Base-by-base conservation (phyloP, 2,329 filamentous ascomycete species). In the Cladosporium sphaerospermum region DNA sequence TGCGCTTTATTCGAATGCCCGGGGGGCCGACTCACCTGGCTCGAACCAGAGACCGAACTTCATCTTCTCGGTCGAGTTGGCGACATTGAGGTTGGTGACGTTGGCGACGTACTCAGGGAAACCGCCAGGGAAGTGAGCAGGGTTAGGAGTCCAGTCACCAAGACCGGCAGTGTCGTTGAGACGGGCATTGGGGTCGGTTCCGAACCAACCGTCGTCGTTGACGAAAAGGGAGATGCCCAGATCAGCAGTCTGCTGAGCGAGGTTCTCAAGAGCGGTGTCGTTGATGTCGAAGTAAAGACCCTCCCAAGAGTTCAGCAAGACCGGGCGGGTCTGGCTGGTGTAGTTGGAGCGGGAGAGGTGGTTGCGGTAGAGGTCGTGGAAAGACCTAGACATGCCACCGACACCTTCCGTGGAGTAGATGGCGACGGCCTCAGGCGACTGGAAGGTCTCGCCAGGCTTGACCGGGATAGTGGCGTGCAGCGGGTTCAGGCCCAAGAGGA, bases 181-280 rank as follows among this genome's bases (percentile, higher is more conserved):
- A 0, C 83, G 80, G 1, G 83, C 81, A 55, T 83, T 78, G 34
- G 84, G 71, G n/a, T 74, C 70, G 18, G 56, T 19, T 11, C 83
- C 83, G 45, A 86, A 86, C 83, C 82, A 86, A 3, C 83, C 83
- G 54, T 86, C 83, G 41, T 86, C 83, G 44, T 82, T 75, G 0
- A 85, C 83, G 42, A 86, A 82, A 0, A 86, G 73, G 57, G 78
- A 77, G n/a, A 80, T 75, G 1, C 83, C 83, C 1, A 85, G 71
- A 2, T 75, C 73, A 0, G 82, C 80, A 0, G 82, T 75, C 57
- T 81, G 75, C 39, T 77, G 61, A 0, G 82, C 82, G 0, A 85
- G 71, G 0, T 71, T 69, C 31, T 80, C 76, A 32, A 85, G 75
- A 0, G 73, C 78, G 11, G 71, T 76, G 45, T 80, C 70, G 58